Conservation (phyloP, 768 basidiomycete genomes). For the Leccinum arenicola region DNA sequence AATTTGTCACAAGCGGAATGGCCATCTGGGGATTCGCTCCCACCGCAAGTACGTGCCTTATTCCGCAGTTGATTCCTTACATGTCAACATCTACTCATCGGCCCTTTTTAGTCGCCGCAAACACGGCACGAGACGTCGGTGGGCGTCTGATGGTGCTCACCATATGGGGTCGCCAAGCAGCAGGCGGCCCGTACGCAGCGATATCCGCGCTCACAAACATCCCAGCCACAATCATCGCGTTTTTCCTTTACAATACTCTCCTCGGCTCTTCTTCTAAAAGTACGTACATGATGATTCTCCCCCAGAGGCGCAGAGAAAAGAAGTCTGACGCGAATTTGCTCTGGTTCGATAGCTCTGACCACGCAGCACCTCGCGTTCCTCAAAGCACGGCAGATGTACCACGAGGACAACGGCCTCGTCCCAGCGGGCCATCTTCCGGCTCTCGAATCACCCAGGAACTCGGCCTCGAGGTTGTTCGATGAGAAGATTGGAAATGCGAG, state of each 20-base stretch:
- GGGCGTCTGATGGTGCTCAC: conserved; percentile 59
- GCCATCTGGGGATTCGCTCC: conserved; percentile 61
- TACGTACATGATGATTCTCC: conserved; percentile 28
- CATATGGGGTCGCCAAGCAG: conserved; percentile 54
- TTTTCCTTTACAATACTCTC: conserved; percentile 53
- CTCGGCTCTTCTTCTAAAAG: conserved; percentile 59
- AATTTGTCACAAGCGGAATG: conserved; percentile 39
- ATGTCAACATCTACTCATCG: neutral
- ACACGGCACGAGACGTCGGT: conserved; percentile 68
- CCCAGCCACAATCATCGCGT: conserved; percentile 57
- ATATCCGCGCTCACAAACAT: conserved; percentile 65
- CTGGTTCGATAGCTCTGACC: conserved; percentile 20
- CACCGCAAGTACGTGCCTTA: conserved; percentile 37
- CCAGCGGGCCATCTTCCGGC: conserved; percentile 20
- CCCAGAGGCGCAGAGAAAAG: neutral
- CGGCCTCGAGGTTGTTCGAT: conserved; percentile 11
- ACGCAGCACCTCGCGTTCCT: conserved; percentile 22
- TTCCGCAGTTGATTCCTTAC: neutral
- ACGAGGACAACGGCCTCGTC: conserved; percentile 25
- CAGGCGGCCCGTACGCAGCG: conserved; percentile 56
- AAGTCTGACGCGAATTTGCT: conserved; percentile 8
- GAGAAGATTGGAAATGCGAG: conserved; percentile 3
- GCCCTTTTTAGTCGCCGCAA: conserved; percentile 48
- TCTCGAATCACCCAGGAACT: conserved; percentile 8
- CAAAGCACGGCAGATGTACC: conserved; percentile 21